Base-by-base conservation (phyloP, 202 grass and related monocot genomes). In the Dendrocalamus latiflorus region DNA sequence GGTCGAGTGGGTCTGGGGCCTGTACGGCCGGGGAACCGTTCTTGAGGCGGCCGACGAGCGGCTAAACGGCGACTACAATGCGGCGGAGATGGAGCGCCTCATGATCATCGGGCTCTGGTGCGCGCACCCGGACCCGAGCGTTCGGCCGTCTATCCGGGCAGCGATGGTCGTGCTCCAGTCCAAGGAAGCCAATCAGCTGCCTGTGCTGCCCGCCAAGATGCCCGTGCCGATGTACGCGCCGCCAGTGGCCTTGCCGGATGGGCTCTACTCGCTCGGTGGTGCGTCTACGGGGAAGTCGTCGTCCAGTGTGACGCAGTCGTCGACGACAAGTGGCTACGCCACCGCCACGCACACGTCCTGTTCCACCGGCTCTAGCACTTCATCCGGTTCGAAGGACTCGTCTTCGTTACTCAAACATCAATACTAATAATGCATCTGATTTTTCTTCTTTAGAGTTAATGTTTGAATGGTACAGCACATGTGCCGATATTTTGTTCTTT, bases 101-200 rank as follows among this genome's bases (percentile, higher is more conserved):
- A 81, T 89, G 28, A 6, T 10, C 0, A 76, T 89, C 1, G 87
- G 82, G 11, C 65, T 85, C 0, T 89, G 87, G 87, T 89, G 87
- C 44, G 87, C 60, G 18, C 88, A 90, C 62, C 72, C 88, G 0
- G 83, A 90, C 38, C 61, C 39, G 2, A 90, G 8, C 0, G 50
- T 43, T 2, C 64, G 78, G 4, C 88, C 88, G 5, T 67, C 88
- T 1, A 86, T 86, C 54, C 65, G 13, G 16, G 66, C 44, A 16
- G 83, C 83, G 0, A 73, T 81, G 44, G 15, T 44, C 33, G 38
- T 11, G 44, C 80, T 83, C n/a, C 8, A 41, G 25, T 59, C 50
- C 3, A 39, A 25, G 6, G 84, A 54, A 55, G 12, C 7, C 44
- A 66, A 62, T 0, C 56, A 4, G 49, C 49, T 81, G 1, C 84